Conservation (phyloP, 352 stramenopile species). For the Pythium guiyangense region DNA sequence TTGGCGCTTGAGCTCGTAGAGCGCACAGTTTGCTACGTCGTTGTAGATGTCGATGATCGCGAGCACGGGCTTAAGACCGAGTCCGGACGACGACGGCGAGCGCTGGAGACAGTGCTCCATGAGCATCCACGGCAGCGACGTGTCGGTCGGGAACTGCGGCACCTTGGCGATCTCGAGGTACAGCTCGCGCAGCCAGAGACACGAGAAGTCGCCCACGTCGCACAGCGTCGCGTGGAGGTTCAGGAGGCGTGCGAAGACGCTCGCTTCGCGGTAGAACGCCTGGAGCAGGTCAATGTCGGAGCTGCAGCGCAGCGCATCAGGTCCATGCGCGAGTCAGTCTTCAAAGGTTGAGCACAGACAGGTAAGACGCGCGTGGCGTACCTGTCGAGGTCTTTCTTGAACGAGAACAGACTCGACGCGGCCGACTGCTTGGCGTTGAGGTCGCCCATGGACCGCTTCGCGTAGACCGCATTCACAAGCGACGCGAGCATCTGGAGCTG, state of each 20-base stretch:
- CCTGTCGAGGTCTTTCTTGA: slow-evolving; percentile 80
- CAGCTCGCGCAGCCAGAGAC: slow-evolving; percentile 80
- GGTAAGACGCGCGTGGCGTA: slow-evolving; percentile 22
- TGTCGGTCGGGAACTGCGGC: slow-evolving; percentile 79
- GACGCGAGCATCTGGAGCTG: slow-evolving; percentile 57
- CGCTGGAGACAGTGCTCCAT: slow-evolving; percentile 50
- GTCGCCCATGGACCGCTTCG: slow-evolving; percentile 55
- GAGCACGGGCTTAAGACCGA: slow-evolving; percentile 30
- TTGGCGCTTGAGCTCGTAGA: slow-evolving; percentile 55
- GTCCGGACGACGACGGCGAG: background rate
- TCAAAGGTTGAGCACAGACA: too few species aligned
- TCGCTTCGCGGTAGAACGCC: slow-evolving; percentile 39
- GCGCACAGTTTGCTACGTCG: slow-evolving; percentile 48
- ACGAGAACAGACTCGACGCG: slow-evolving; percentile 42
- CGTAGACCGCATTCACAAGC: slow-evolving; percentile 55
- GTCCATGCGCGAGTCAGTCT: too few species aligned
- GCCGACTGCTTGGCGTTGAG: slow-evolving; percentile 36
- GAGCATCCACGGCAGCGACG: slow-evolving; percentile 81
- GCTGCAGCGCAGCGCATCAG: slow-evolving; percentile 18
- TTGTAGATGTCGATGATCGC: slow-evolving; percentile 85
- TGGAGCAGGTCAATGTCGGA: slow-evolving; percentile 61
- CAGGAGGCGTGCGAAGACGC: slow-evolving; percentile 51
- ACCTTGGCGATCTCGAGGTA: slow-evolving; percentile 66
- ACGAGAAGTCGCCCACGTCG: slow-evolving; percentile 57
- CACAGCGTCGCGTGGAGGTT: slow-evolving; percentile 40